Evolutionary conservation across 805 yeast species (phyloP).

Genomic region (Ogataea naganishii): DNA sequence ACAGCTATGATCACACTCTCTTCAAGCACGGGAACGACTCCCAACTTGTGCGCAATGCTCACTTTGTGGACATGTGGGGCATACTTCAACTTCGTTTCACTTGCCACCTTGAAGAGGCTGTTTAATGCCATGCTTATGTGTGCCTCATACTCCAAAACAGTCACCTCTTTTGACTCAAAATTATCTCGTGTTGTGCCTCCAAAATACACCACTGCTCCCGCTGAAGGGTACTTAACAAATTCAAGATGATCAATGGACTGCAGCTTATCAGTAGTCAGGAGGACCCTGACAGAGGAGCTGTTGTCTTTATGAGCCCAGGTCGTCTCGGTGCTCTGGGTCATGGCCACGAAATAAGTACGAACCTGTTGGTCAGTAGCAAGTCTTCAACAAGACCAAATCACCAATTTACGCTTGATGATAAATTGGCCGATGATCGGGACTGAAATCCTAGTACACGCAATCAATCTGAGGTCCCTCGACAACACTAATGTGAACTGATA

Average conservation of each 20-base stretch:
- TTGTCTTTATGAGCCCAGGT: neutral
- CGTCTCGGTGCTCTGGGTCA: too few species aligned
- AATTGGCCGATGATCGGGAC: too few species aligned
- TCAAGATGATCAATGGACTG: slow-evolving; percentile 15
- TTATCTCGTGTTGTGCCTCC: slow-evolving; percentile 42
- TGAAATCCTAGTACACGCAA: too few species aligned
- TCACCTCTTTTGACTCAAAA: slow-evolving; percentile 32
- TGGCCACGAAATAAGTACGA: too few species aligned
- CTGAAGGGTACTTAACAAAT: slow-evolving; percentile 31
- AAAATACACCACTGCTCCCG: slow-evolving; percentile 42
- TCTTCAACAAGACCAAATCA: too few species aligned
- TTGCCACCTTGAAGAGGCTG: slow-evolving; percentile 27
- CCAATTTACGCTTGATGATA: too few species aligned
- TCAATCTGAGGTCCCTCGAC: too few species aligned
- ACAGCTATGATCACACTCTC: slow-evolving; percentile 38
- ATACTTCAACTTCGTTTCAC: slow-evolving; percentile 17
- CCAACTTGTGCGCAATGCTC: slow-evolving; percentile 36
- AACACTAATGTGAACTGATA: too few species aligned
- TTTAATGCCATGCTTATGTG: slow-evolving; percentile 32
- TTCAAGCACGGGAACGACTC: slow-evolving; percentile 36
- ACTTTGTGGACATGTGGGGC: slow-evolving; percentile 24
- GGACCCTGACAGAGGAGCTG: slow-evolving; percentile 8
- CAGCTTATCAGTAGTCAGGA: slow-evolving; percentile 16
- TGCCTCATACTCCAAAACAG: slow-evolving; percentile 35
- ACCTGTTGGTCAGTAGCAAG: too few species aligned